Conservation (phyloP, 148 eudicot species). For the Agrostemma githago region DNA sequence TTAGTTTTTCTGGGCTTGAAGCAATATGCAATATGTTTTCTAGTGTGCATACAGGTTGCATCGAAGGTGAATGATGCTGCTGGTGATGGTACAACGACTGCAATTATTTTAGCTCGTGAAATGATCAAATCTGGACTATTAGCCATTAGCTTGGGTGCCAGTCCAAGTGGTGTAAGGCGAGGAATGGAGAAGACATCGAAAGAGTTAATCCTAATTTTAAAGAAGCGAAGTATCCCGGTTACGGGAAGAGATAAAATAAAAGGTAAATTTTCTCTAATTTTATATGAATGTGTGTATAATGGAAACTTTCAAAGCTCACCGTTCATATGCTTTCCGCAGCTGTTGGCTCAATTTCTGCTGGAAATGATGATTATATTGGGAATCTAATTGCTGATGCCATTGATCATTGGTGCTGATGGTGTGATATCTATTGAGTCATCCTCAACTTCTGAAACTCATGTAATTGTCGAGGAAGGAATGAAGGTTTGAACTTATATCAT, state of each 20-base stretch:
- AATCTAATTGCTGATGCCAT: constrained; percentile 78
- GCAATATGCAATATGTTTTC: constrained; percentile 24
- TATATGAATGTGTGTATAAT: not conserved
- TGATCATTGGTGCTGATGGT: constrained; percentile 77
- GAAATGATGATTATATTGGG: constrained; percentile 89
- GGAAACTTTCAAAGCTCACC: not conserved
- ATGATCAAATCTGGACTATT: constrained; percentile 70
- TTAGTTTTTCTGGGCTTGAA: constrained; percentile 16
- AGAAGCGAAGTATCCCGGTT: constrained; percentile 55
- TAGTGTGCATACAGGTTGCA: constrained; percentile 68
- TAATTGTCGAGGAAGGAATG: constrained; percentile 90
- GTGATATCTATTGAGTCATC: constrained; percentile 73
- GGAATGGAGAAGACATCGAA: constrained; percentile 82
- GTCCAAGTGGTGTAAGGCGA: constrained; percentile 68
- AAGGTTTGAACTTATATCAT: constrained; percentile 47
- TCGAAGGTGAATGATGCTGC: constrained; percentile 80
- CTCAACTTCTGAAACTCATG: constrained; percentile 60
- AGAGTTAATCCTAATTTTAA: constrained; percentile 57
- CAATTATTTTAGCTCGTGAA: constrained; percentile 82
- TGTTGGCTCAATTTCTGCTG: constrained; percentile 79
- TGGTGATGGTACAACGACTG: constrained; percentile 98
- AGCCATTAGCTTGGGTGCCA: constrained; percentile 70
- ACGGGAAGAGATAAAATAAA: constrained; percentile 63
- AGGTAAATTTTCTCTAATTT: constrained; percentile 35
- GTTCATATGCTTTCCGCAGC: constrained; percentile 41